Conservation (phyloP, 192 early-diverging fungal genomes). For the Spizellomyces punctatus region DNA sequence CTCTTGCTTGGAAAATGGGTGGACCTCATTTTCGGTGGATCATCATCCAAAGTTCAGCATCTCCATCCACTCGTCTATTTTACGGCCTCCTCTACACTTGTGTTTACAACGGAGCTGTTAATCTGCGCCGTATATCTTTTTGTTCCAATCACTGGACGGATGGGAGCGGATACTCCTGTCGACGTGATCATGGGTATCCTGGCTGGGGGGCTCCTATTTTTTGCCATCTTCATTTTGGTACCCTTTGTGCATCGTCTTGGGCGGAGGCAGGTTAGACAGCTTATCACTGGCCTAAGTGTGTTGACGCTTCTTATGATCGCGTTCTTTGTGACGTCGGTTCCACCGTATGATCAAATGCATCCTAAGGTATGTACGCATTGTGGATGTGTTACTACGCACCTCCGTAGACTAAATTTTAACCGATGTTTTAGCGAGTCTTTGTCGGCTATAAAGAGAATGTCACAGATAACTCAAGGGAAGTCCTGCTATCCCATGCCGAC, state of each 20-base stretch:
- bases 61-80: constrained; percentile 34
- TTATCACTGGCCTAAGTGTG: constrained; percentile 14
- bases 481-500: constrained; percentile 65
- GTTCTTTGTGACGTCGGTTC: constrained; percentile 37
- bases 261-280: constrained; percentile 23
- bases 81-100: constrained; percentile 29
- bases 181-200: constrained; percentile 66
- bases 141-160: constrained; percentile 71
- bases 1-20: constrained; percentile 30
- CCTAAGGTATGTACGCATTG: constrained; percentile 54
- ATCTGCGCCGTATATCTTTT: constrained; percentile 57
- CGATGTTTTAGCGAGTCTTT: constrained; percentile 40
- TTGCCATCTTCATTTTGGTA: constrained; percentile 42
- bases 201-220: constrained; percentile 52
- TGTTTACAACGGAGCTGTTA: constrained; percentile 6
- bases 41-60: not conserved
- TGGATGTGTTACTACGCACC: constrained; percentile 4
- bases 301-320: constrained; percentile 10
- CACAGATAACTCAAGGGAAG: constrained; percentile 55
- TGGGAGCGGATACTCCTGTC: constrained; percentile 64
- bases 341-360: constrained; percentile 61
- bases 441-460: constrained; percentile 66
- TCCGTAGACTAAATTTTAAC: constrained; percentile 3
- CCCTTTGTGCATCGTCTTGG: constrained; percentile 56
- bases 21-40: constrained; percentile 19